Evolutionary conservation across 2,329 filamentous ascomycete genomes (phyloP), one percentile per base, ranked within the genome.

Genomic region (Teratosphaeriaceae sp.): DNA sequence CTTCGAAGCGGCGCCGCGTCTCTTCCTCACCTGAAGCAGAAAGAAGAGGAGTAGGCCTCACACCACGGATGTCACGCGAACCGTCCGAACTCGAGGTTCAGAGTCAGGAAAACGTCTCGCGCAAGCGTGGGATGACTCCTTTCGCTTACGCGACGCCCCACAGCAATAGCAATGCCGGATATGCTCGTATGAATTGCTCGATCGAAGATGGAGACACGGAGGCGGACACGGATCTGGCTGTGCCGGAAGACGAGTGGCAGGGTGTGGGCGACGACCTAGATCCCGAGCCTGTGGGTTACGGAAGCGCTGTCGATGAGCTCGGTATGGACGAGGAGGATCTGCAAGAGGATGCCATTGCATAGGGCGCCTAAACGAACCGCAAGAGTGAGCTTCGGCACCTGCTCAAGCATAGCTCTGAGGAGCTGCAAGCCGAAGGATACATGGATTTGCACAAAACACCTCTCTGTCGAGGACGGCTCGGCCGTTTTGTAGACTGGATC

Each of bases 101-200:
- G 30, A 56, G 50, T 27, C 52, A 57, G 42, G 65, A 37, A 76
- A 65, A 54, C 67, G 60, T 42, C 64, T 61, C 40, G 52, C 60
- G 54, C 56, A 44, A 53, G 30, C 41, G 58, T 34, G 60, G 54
- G 23, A 79, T 75, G 0, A 83, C 82, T 0, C 72, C 72, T 2
- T 80, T 80, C 50, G 80, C 79, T n/a, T 88, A 88, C 55, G 82
- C 83, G 2, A 89, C 85, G 0, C 85, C 85, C 0, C 73, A 82
- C 57, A 88, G 83, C 55, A 54, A 54, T 29, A 51, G 31, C 29
- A 49, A 53, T 49, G 46, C 18, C 19, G 21, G 13, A 11, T 61
- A 62, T 1, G 56, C 56, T 1, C 55, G 65, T 27, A 39, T 62
- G n/a, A 61, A 60, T 13, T 59, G 58, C 2, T 44, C 46, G 18